Percentiles rank a stretch among this genome's conserved stretches.
phyloP scores from a whole-genome alignment of 169 alveolate species.

The Eimeria acervulina region DNA sequence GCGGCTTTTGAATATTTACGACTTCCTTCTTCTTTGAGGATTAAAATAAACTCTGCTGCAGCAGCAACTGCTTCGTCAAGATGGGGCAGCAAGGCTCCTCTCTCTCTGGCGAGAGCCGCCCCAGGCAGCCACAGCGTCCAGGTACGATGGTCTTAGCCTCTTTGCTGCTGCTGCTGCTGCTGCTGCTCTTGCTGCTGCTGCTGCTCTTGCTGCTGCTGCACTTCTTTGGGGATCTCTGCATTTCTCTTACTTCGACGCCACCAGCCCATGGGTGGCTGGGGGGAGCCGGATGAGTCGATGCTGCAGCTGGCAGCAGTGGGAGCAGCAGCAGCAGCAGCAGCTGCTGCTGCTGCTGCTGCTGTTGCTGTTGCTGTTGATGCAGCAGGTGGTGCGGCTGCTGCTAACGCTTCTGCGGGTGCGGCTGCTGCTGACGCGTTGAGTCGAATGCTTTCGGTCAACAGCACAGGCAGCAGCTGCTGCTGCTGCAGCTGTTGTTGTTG shows the following conservation, averaged over 20 bases:
- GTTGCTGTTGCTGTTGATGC: constrained; percentile 6
- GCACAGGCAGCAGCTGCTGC: background rate
- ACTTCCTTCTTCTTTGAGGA: background rate
- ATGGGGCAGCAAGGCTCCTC: constrained; percentile 80
- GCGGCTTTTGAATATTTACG: background rate
- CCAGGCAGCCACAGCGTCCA: background rate
- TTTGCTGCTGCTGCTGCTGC: background rate
- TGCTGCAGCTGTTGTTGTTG: background rate
- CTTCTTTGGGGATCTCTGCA: too few relatives aligned
- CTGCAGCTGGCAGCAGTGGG: too few relatives aligned
- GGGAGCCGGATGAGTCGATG: too few relatives aligned
- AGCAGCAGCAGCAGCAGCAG: too few relatives aligned
- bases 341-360: constrained; percentile 32
- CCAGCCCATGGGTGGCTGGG: too few relatives aligned
- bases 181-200: background rate
- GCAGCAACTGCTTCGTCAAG: background rate
- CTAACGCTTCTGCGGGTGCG: too few relatives aligned
- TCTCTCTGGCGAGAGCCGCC: constrained; percentile 34
- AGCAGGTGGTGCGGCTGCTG: constrained; percentile 1
- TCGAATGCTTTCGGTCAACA: too few relatives aligned
- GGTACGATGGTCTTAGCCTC: background rate
- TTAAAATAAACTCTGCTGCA: background rate
- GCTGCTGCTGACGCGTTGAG: background rate
- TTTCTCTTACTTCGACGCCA: too few relatives aligned
- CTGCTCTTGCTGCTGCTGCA: too few relatives aligned